Evolutionary conservation across 345 rosid species (phyloP).

Genomic region (Camelina laxa): DNA sequence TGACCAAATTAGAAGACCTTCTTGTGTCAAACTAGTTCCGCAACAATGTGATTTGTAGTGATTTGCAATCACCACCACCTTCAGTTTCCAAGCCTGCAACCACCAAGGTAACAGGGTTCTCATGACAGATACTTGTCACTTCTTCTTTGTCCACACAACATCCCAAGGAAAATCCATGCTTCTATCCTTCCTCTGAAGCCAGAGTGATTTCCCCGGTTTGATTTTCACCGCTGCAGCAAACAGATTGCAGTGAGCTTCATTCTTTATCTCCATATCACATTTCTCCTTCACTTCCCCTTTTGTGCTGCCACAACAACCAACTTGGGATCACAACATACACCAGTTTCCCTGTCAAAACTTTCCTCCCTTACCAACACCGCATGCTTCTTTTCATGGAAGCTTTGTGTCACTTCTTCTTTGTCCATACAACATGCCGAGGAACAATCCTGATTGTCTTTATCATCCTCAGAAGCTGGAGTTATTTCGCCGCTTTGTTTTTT

Average conservation of each 20-base stretch:
- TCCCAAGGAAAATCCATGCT: background rate
- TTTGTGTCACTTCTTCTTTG: conserved; percentile 22
- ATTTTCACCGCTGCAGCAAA: conserved; percentile 27
- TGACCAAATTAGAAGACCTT: conserved; percentile 18
- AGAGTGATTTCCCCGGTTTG: conserved; percentile 33
- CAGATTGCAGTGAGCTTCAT: conserved; percentile 25
- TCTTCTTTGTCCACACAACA: conserved; percentile 34
- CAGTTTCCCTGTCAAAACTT: conserved; percentile 17
- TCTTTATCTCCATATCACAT: conserved; percentile 12
- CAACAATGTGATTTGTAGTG: conserved; percentile 31
- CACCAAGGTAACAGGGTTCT: conserved; percentile 23
- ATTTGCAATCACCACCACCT: conserved; percentile 23
- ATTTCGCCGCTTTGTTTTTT: conserved; percentile 31
- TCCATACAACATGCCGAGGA: conserved; percentile 13
- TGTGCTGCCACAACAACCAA: conserved; percentile 33
- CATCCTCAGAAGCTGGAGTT: conserved; percentile 30
- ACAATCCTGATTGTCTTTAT: background rate
- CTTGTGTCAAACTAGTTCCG: conserved; percentile 31
- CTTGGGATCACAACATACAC: conserved; percentile 27
- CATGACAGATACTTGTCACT: conserved; percentile 18
- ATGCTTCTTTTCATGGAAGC: conserved; percentile 16
- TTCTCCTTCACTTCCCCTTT: conserved; percentile 3
- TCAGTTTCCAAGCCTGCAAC: conserved; percentile 3
- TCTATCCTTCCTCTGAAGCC: conserved; percentile 28
- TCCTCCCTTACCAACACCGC: background rate